Evolutionary conservation across 192 early-diverging fungal species (phyloP), one percentile per base, ranked within the genome.

Genomic region (Kickxella alabastrina): DNA sequence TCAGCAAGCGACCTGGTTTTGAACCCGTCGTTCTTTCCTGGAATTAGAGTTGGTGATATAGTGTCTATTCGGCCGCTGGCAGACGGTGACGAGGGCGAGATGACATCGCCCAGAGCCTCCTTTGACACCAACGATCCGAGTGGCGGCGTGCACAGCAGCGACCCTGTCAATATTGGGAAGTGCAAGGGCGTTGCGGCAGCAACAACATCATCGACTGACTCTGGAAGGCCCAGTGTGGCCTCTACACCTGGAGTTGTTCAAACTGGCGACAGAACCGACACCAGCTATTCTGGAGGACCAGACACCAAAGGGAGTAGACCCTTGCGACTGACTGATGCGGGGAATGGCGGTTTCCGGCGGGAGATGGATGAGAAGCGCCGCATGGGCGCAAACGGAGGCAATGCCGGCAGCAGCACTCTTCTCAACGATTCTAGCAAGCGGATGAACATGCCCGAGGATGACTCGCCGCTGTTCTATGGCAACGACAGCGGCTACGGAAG

Each of bases 31-130:
- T 73, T 68, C 35, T 78, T 78, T 18, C 69, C 69, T 6, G 68
- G 68, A 14, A 57, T 73, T 19, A 35, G 45, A 12, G 58, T 68
- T n/a, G 76, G 76, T 47, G 76, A 78, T 37, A 51, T 73, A 36
- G 63, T 78, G 4, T 54, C 63, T 15, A 65, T 78, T n/a, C 43
- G 49, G 29, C 69, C 65, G 6, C 18, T 73, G 3, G 14, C 26
- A 4, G 61, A 54, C 38, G 43, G 49, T 32, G 60, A 66, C 29
- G 43, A 34, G 17, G 54, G 53, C 19, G 68, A 68, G 12, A 15
- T 41, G 31, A 48, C 37, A 10, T 67, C 56, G 15, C 60, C 65
- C 12, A 49, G 57, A 4, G 54, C 51, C 35, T 58, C 56, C 18
- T 24, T 63, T 26, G 72, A 68, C 43, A 56, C 23, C 35, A 56